These are phyloP conservation scores for Limnanthes douglasii DNA, from an alignment of 345 rosid genomes.

Conservation along the genomic window DNA sequence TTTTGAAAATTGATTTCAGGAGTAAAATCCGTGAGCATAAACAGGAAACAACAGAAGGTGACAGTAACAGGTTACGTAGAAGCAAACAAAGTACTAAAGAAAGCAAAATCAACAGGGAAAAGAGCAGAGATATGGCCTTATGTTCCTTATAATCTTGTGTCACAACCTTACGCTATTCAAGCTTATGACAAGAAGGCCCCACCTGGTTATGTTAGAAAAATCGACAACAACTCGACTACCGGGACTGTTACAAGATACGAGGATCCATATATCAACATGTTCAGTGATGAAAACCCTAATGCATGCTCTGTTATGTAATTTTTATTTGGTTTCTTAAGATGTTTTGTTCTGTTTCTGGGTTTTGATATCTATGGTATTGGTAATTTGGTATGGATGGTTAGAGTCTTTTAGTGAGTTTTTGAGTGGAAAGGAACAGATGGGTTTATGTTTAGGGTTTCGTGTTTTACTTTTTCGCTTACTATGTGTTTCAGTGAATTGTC, in stretches of 20 bases:
- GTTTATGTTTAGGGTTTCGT: too few relatives aligned
- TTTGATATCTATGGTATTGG: too few relatives aligned
- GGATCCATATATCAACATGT: constrained; percentile 45
- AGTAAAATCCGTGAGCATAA: constrained; percentile 64
- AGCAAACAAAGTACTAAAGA: constrained; percentile 63
- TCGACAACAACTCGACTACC: constrained; percentile 24
- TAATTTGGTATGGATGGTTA: too few relatives aligned
- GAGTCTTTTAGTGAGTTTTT: too few relatives aligned
- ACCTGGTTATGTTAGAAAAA: constrained; percentile 74
- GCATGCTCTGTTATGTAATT: constrained; percentile 76
- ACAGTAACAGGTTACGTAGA: constrained; percentile 76
- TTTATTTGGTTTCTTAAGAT: too few relatives aligned
- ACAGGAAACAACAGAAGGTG: constrained; percentile 91
- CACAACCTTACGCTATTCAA: constrained; percentile 57
- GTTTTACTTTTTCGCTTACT: too few relatives aligned
- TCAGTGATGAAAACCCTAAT: constrained; percentile 91
- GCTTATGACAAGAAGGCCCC: constrained; percentile 97
- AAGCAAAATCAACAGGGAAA: constrained; percentile 84
- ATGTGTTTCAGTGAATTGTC: too few relatives aligned
- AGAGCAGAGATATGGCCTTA: constrained; percentile 97
- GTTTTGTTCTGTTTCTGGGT: too few relatives aligned
- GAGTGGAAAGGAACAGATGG: too few relatives aligned
- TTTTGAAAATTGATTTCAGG: constrained; percentile 46
- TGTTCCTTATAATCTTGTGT: constrained; percentile 76
- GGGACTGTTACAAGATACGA: constrained; percentile 28